Percentiles rank a stretch among this genome's conserved stretches.
Evolutionary conservation across 2,329 filamentous ascomycete species (phyloP).

Genomic region (Chaetomiaceae sp.): DNA sequence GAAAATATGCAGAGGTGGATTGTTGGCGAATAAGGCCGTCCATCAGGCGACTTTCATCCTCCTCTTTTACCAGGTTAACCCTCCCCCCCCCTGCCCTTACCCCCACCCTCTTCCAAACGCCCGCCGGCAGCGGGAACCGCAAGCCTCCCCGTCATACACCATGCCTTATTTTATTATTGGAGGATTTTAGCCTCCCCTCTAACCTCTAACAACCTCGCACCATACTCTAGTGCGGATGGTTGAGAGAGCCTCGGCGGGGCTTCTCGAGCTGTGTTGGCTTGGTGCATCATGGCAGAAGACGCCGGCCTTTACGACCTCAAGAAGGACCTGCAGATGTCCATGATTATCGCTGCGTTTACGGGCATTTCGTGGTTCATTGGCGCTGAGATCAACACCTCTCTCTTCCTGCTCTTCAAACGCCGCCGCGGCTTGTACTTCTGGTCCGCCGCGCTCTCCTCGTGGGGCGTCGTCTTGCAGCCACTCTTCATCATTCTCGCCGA

Average conservation of each 20-base stretch:
- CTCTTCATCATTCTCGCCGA: conserved; percentile 33
- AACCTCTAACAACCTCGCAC: background rate
- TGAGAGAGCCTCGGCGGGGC: background rate
- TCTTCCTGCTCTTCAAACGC: conserved; percentile 32
- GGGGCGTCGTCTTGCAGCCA: conserved; percentile 31
- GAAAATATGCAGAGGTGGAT: too few relatives aligned
- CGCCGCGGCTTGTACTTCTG: conserved; percentile 34
- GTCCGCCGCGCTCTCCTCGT: conserved; percentile 29
- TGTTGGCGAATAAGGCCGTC: too few relatives aligned
- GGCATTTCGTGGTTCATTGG: conserved; percentile 35
- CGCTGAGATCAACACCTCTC: conserved; percentile 31
- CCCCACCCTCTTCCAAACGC: too few relatives aligned
- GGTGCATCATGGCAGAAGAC: background rate
- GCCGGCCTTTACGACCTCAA: conserved; percentile 6
- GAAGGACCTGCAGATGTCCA: conserved; percentile 25
- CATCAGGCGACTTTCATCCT: too few relatives aligned
- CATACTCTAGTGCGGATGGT: background rate
- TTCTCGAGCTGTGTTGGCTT: background rate
- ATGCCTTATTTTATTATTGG: background rate
- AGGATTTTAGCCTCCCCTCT: background rate
- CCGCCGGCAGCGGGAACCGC: too few relatives aligned
- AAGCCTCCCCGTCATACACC: background rate
- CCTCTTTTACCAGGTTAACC: too few relatives aligned
- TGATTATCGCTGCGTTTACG: conserved; percentile 36
- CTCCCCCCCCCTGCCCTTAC: too few relatives aligned